Percentiles rank a stretch among this genome's conserved stretches.
phyloP scores from a whole-genome alignment of 257 asterid genomes.

The Gynochthodes officinalis region DNA sequence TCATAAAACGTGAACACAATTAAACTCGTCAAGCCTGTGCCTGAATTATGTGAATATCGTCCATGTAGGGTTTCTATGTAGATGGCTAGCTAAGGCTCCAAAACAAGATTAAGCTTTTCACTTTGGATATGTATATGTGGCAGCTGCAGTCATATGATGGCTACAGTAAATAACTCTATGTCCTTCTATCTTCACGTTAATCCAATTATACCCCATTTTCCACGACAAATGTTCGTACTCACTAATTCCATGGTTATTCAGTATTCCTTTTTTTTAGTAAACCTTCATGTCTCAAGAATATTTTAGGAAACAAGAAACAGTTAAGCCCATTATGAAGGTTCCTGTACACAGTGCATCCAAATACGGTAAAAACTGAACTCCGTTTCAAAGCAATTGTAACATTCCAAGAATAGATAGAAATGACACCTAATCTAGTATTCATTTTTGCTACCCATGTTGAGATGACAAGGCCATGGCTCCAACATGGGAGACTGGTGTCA shows the following conservation, averaged over 20 bases:
- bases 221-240: too few relatives aligned
- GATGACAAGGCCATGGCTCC: neutral
- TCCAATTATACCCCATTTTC: too few relatives aligned
- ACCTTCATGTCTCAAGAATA: neutral
- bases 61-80: neutral
- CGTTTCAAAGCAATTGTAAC: neutral
- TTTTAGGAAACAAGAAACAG: neutral
- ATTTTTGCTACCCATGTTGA: neutral
- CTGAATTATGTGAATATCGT: neutral
- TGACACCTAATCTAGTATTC: too few relatives aligned
- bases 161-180: too few relatives aligned
- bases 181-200: too few relatives aligned
- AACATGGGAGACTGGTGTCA: neutral
- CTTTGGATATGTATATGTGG: neutral
- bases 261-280: neutral
- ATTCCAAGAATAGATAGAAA: neutral
- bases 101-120: neutral
- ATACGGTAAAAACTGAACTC: neutral
- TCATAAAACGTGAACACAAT: neutral
- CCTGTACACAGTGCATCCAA: neutral
- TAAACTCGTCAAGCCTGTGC: neutral
- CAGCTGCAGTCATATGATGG: neutral
- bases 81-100: neutral
- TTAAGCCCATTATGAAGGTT: too few relatives aligned
- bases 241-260: too few relatives aligned